Evolutionary conservation across 495 filamentous ascomycete species (phyloP).

Genomic region (Staphylotrichum longicolle): DNA sequence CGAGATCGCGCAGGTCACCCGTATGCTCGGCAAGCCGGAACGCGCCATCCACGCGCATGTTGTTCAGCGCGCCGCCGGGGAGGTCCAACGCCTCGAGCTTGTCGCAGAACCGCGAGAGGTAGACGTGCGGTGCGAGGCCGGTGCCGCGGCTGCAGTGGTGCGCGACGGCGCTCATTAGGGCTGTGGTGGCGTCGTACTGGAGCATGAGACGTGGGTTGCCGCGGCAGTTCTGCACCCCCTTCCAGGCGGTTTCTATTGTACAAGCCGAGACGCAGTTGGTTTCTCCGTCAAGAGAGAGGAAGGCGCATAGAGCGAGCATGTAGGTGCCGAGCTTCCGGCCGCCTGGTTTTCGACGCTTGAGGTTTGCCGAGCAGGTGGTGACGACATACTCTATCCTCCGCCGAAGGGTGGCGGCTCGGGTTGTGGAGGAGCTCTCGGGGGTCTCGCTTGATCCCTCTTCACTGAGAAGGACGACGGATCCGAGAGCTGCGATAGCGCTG

Average conservation of each 20-base stretch:
- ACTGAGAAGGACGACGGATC: conserved; percentile 24
- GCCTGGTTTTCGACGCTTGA: conserved; percentile 14
- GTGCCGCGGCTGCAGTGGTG: conserved; percentile 27
- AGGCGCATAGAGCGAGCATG: conserved; percentile 29
- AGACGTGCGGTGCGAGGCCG: conserved; percentile 14
- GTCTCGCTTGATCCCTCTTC: conserved; percentile 15
- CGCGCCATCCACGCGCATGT: conserved; percentile 33
- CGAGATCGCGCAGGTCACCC: conserved; percentile 43
- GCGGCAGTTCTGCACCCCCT: conserved; percentile 8
- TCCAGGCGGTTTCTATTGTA: conserved; percentile 25
- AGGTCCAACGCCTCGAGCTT: conserved; percentile 27
- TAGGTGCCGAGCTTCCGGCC: conserved; percentile 29
- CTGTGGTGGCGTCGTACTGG: conserved; percentile 31
- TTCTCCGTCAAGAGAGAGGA: conserved; percentile 21
- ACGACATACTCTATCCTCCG: conserved; percentile 28
- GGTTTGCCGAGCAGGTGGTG: conserved; percentile 13
- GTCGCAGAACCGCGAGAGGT: conserved; percentile 29
- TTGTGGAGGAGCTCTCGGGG: background rate
- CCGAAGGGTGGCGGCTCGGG: conserved; percentile 11
- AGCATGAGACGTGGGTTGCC: conserved; percentile 14
- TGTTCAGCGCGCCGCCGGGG: conserved; percentile 20
- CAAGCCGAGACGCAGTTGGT: conserved; percentile 1
- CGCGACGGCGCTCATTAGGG: conserved; percentile 26
- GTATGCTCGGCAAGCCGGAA: conserved; percentile 45
- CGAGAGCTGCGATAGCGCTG: conserved; percentile 23